Evolutionary conservation across 371 early-diverging fungal genomes (phyloP).

Genomic region (Circinella minor): DNA sequence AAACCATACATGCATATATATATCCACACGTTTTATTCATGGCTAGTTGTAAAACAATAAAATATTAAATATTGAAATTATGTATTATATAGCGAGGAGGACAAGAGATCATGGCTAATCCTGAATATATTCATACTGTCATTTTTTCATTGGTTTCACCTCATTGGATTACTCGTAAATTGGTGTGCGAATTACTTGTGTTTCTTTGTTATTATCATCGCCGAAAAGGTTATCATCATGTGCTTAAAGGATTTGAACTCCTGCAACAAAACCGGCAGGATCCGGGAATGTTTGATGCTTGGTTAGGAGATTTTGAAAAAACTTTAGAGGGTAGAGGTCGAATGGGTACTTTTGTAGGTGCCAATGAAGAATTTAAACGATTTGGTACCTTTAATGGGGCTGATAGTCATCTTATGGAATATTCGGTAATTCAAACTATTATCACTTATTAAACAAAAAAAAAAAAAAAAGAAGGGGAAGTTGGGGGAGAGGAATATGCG

Average conservation of each 20-base stretch:
- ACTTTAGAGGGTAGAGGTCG: conserved; percentile 74
- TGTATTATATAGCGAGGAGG: conserved; percentile 43
- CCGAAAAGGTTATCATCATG: conserved; percentile 69
- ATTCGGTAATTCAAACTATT: conserved; percentile 52
- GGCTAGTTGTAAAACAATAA: too few relatives aligned
- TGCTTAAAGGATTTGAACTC: conserved; percentile 60
- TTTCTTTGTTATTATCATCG: conserved; percentile 76
- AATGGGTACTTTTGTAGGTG: conserved; percentile 68
- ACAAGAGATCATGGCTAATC: conserved; percentile 68
- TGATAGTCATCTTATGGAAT: conserved; percentile 79
- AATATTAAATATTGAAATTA: not conserved
- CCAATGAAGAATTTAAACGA: conserved; percentile 61
- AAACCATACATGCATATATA: not conserved
- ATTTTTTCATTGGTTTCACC: conserved; percentile 78
- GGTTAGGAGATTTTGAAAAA: conserved; percentile 70
- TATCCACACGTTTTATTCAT: too few relatives aligned
- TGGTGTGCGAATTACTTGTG: conserved; percentile 78
- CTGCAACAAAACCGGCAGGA: conserved; percentile 55
- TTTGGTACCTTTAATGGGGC: conserved; percentile 54
- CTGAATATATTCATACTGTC: conserved; percentile 66
- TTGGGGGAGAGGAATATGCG: too few relatives aligned
- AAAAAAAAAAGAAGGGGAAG: not conserved
- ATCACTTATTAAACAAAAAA: not conserved
- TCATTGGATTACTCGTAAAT: conserved; percentile 69
- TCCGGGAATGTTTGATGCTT: conserved; percentile 70